Percentiles rank a stretch among this genome's conserved stretches.
These are phyloP conservation scores for Sutorius eximius DNA, from an alignment of 1,284 basidiomycete species.

Conservation along the genomic window DNA sequence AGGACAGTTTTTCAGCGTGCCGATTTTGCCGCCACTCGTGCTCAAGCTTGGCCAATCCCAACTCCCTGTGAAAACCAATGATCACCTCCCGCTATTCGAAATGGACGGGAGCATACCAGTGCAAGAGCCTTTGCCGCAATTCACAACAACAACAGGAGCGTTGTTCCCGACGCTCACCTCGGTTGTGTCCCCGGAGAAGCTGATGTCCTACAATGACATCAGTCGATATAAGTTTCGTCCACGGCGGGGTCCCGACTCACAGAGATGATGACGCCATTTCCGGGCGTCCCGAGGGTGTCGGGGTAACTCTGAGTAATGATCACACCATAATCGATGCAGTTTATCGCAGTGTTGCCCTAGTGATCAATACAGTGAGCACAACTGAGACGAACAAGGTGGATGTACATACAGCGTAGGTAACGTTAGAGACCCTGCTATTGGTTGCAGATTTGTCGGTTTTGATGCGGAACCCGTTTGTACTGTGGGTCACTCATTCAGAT, in stretches of 20 bases:
- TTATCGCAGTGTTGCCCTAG: slow-evolving; percentile 45
- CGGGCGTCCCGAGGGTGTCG: slow-evolving; percentile 43
- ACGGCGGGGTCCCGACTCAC: slow-evolving; percentile 14
- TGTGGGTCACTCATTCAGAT: slow-evolving; percentile 19
- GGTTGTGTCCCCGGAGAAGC: slow-evolving; percentile 38
- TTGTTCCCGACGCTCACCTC: slow-evolving; percentile 37
- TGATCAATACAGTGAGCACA: slow-evolving; percentile 1
- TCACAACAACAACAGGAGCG: slow-evolving; percentile 42
- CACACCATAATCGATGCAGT: slow-evolving; percentile 43
- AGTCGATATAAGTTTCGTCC: neutral
- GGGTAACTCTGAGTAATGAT: slow-evolving; percentile 53
- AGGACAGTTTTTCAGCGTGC: slow-evolving; percentile 40
- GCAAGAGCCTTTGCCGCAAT: slow-evolving; percentile 48
- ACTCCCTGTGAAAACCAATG: slow-evolving; percentile 34
- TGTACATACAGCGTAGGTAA: slow-evolving; percentile 41
- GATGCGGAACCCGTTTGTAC: slow-evolving; percentile 47
- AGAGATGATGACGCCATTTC: slow-evolving; percentile 43
- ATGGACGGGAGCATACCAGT: slow-evolving; percentile 30
- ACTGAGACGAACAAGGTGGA: neutral
- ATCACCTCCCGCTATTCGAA: neutral
- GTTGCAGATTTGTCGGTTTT: slow-evolving; percentile 43
- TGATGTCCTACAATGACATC: slow-evolving; percentile 35
- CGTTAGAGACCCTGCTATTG: slow-evolving; percentile 40
- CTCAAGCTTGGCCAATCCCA: slow-evolving; percentile 55
- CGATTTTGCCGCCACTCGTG: slow-evolving; percentile 44